Percentiles rank a stretch among this genome's conserved stretches.
Evolutionary conservation across 805 yeast species (phyloP).

Genomic region (Suhomyces prunicola): DNA sequence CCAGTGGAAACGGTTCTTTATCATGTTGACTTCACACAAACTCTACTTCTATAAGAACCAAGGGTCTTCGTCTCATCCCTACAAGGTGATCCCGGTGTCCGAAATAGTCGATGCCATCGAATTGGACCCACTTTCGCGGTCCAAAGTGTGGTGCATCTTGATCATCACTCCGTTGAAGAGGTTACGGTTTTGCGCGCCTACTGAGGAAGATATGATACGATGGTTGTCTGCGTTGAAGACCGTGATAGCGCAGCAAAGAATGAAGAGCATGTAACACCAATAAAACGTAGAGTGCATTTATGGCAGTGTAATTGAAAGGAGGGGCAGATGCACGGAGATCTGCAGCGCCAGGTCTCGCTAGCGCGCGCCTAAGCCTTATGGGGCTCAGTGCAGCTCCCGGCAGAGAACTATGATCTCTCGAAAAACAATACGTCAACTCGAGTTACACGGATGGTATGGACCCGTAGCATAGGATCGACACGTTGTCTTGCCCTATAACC

Average conservation of each 20-base stretch:
- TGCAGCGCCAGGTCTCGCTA: neutral
- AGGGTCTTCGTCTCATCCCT: slow-evolving; percentile 14
- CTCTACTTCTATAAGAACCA: slow-evolving; percentile 39
- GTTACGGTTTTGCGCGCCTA: slow-evolving; percentile 40
- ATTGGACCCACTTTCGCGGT: slow-evolving; percentile 43
- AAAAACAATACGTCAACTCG: neutral
- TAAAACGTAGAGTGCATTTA: too few relatives aligned
- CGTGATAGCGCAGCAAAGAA: slow-evolving; percentile 20
- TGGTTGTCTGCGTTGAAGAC: slow-evolving; percentile 49
- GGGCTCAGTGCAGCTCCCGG: neutral
- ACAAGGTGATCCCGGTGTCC: slow-evolving; percentile 26
- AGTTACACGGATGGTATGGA: neutral
- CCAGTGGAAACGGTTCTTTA: slow-evolving; percentile 47
- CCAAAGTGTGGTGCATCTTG: slow-evolving; percentile 44
- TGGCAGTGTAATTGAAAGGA: neutral
- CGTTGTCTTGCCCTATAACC: neutral
- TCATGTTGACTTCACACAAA: slow-evolving; percentile 40
- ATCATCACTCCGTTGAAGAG: slow-evolving; percentile 47
- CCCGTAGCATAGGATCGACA: neutral
- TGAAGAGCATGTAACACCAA: neutral
- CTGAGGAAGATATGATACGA: slow-evolving; percentile 44
- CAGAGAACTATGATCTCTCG: neutral
- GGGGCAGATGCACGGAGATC: neutral
- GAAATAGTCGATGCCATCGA: slow-evolving; percentile 49
- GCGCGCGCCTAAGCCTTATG: neutral